Conservation (phyloP, 164 flowering plant species). For the Annona squamosa region DNA sequence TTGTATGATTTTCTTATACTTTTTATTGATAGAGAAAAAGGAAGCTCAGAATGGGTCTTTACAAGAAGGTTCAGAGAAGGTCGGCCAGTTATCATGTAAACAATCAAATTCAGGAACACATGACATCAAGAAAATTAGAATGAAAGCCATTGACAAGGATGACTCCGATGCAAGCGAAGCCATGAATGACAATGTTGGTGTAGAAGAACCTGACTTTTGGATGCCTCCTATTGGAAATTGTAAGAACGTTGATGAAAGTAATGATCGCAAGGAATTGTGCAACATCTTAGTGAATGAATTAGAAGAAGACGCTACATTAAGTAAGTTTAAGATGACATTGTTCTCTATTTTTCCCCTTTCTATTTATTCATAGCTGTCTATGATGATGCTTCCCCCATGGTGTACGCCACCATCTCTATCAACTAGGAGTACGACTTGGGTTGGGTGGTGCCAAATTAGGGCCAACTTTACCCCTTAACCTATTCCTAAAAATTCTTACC, state of each 20-base stretch:
- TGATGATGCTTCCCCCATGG: too few species aligned
- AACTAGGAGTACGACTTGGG: too few species aligned
- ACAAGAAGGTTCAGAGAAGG: slow-evolving; percentile 20
- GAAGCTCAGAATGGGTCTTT: slow-evolving; percentile 36
- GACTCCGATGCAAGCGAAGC: slow-evolving; percentile 31
- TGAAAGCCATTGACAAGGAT: slow-evolving; percentile 21
- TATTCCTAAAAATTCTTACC: too few species aligned
- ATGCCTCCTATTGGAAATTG: slow-evolving; percentile 75
- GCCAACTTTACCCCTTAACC: too few species aligned
- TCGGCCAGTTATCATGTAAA: slow-evolving; percentile 16
- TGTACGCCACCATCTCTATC: too few species aligned
- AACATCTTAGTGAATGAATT: slow-evolving; percentile 40
- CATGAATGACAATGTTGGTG: slow-evolving; percentile 29
- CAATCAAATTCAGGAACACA: slow-evolving; percentile 18
- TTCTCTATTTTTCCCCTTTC: neutral
- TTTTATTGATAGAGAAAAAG: slow-evolving; percentile 41
- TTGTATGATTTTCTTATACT: neutral
- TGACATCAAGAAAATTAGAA: slow-evolving; percentile 22
- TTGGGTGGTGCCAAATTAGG: too few species aligned
- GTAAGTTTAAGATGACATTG: slow-evolving; percentile 14
- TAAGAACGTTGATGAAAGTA: slow-evolving; percentile 85
- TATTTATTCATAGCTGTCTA: too few species aligned
- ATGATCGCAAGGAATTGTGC: slow-evolving; percentile 76
- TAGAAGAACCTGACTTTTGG: slow-evolving; percentile 74
- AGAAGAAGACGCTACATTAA: slow-evolving; percentile 33